These are phyloP conservation scores for Termitomyces sp. DNA, from an alignment of 768 basidiomycete species.

Conservation along the genomic window DNA sequence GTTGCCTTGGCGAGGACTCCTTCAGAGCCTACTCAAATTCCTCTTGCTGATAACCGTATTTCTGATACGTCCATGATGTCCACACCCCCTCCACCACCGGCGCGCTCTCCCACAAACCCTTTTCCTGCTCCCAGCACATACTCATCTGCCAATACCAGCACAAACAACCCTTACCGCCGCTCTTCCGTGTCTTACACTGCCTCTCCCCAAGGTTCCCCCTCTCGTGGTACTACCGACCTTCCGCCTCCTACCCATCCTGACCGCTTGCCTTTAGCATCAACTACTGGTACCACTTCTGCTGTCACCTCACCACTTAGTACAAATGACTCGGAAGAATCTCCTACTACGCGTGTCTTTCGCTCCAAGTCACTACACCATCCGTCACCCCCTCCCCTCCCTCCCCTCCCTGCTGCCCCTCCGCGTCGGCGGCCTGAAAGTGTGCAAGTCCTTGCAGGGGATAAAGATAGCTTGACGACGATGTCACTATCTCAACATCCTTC, in stretches of 20 bases:
- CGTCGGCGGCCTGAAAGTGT: conserved; percentile 60
- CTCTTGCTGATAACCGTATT: neutral
- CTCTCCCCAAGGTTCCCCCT: conserved; percentile 26
- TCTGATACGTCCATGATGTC: neutral
- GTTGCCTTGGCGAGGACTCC: conserved; percentile 32
- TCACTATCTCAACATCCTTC: conserved; percentile 3
- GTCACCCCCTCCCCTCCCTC: conserved; percentile 24
- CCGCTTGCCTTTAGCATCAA: neutral
- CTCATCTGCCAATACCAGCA: neutral
- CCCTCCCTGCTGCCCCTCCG: conserved; percentile 33
- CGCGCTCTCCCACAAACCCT: conserved; percentile 2
- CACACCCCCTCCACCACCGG: conserved; percentile 2
- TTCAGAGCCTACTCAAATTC: neutral
- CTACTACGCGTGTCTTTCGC: conserved; percentile 37
- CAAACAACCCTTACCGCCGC: conserved; percentile 10
- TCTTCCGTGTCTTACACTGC: conserved; percentile 5
- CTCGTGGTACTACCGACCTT: conserved; percentile 18
- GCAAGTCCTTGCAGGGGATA: conserved; percentile 31
- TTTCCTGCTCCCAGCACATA: conserved; percentile 1
- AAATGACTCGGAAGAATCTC: conserved; percentile 17
- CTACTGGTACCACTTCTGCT: conserved; percentile 8
- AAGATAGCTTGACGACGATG: neutral
- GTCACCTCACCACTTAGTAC: conserved; percentile 7
- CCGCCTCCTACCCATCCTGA: conserved; percentile 15
- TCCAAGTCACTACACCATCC: conserved; percentile 52